These are phyloP conservation scores for Corynascus novoguineensis DNA, from an alignment of 495 filamentous ascomycete species.

Conservation along the genomic window DNA sequence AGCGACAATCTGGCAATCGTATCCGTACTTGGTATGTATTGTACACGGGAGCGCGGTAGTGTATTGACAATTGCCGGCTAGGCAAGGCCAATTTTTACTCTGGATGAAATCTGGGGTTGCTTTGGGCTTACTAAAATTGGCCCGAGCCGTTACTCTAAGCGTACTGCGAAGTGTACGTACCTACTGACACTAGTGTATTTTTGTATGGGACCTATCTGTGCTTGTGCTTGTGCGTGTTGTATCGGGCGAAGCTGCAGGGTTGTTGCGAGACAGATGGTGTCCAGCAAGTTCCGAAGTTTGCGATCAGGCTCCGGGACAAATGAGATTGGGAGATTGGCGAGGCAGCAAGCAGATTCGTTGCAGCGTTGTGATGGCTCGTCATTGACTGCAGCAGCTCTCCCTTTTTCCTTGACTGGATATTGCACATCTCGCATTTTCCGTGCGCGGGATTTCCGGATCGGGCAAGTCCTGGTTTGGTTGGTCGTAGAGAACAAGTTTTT, in stretches of 20 bases:
- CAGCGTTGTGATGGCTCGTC: no score
- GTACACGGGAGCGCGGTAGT: no score
- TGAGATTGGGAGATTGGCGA: not conserved
- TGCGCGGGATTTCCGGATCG: constrained; percentile 7
- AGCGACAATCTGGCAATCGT: not conserved
- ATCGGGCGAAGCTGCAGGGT: no score
- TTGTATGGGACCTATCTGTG: no score
- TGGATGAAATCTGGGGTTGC: constrained; percentile 14
- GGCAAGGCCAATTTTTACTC: not conserved
- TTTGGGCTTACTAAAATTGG: constrained; percentile 11
- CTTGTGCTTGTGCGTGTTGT: no score
- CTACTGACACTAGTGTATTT: no score
- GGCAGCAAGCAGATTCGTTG: not conserved
- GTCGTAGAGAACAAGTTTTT: not conserved
- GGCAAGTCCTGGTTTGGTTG: constrained; percentile 13
- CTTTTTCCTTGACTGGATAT: not conserved
- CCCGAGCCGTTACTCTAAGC: not conserved
- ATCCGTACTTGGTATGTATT: not conserved
- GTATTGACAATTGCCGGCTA: constrained; percentile 5
- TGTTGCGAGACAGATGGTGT: no score
- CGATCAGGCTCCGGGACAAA: not conserved
- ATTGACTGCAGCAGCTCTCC: no score
- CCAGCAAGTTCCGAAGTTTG: no score
- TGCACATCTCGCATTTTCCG: constrained; percentile 8
- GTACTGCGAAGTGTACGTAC: not conserved